Base-by-base conservation (phyloP, 768 basidiomycete genomes). In the Panellus pusillus region DNA sequence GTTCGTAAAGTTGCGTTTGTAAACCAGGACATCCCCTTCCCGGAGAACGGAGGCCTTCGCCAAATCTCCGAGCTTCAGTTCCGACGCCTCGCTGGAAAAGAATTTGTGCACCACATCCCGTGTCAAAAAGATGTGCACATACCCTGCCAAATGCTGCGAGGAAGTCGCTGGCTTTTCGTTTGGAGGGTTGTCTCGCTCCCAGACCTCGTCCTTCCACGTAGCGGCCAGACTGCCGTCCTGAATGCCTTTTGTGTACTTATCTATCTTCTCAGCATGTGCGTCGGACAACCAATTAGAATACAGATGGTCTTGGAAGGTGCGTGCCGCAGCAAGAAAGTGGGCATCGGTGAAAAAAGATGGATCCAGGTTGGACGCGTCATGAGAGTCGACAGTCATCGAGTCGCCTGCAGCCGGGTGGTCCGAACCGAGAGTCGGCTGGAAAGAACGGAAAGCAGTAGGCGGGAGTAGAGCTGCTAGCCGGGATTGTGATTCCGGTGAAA, bases 171-270 rank as follows among this genome's bases (percentile, higher is more conserved):
- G 41, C 37, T 35, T 59, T 44, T 49, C 54, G 31, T 20, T 47
- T 9, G 32, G 32, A 47, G 62, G 62, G 41, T 82, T 76, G 6
- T 78, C 75, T 36, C 65, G 66, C 44, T 75, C 75, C 84, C 84
- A 86, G 31, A 72, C 74, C 31, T 84, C 80, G 61, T 86, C 84
- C 61, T 86, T 86, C 82, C 82, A 84, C 36, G 79, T 74, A 12
- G 77, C 82, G 28, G 80, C 75, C 31, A 82, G 50, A 8, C 69
- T 74, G 1, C 82, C 83, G 13, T 70, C 62, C 3, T 58, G 56
- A 18, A 83, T 70, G 15, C 78, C 80, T 14, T 70, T 66, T 40
- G 72, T 54, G 62, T 77, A 84, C 55, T 72, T 66, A 20, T 63
- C 55, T 9, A 82, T 70, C 50, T 75, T 74, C 31, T 70, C 71